phyloP scores from a whole-genome alignment of 2,329 filamentous ascomycete species.

The Erysiphe pulchra region DNA sequence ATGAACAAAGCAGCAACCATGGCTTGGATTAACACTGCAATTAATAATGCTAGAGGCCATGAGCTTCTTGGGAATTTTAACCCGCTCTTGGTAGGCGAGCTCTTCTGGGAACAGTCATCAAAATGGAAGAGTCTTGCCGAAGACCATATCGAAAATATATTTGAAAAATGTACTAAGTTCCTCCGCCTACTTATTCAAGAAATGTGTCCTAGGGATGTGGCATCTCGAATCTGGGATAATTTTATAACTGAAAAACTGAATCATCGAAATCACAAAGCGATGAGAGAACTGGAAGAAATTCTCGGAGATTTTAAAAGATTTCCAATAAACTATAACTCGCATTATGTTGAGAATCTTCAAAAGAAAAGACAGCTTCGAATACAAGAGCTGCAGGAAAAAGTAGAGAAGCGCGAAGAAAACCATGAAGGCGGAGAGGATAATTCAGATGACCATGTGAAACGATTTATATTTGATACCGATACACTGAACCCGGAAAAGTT shows the following conservation, averaged over 20 bases:
- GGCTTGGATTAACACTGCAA: slow-evolving; percentile 7
- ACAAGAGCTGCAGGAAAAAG: not conserved
- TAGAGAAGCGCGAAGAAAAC: not conserved
- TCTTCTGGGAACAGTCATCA: slow-evolving; percentile 17
- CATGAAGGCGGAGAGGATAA: not conserved
- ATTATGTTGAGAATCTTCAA: slow-evolving; percentile 13
- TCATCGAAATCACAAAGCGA: slow-evolving; percentile 3
- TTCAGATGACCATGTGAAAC: not conserved
- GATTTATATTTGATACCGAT: slow-evolving; percentile 10
- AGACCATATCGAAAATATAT: slow-evolving; percentile 5
- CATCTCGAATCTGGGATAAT: too few relatives aligned
- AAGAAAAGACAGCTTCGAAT: slow-evolving; percentile 4
- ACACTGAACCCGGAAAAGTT: slow-evolving; percentile 1
- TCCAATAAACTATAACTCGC: slow-evolving; percentile 16
- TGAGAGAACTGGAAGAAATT: slow-evolving; percentile 10
- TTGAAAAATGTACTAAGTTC: slow-evolving; percentile 5
- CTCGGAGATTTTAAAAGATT: slow-evolving; percentile 10
- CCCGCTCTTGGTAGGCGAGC: slow-evolving; percentile 15
- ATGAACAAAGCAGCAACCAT: slow-evolving; percentile 6
- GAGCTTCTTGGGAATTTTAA: slow-evolving; percentile 17
- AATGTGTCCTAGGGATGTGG: too few relatives aligned
- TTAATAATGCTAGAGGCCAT: slow-evolving; percentile 9
- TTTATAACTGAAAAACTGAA: slow-evolving; percentile 3
- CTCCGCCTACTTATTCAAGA: not conserved
- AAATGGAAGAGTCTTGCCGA: slow-evolving; percentile 14